Conservation (phyloP, 2,329 filamentous ascomycete genomes). For the Curvularia lunata region DNA sequence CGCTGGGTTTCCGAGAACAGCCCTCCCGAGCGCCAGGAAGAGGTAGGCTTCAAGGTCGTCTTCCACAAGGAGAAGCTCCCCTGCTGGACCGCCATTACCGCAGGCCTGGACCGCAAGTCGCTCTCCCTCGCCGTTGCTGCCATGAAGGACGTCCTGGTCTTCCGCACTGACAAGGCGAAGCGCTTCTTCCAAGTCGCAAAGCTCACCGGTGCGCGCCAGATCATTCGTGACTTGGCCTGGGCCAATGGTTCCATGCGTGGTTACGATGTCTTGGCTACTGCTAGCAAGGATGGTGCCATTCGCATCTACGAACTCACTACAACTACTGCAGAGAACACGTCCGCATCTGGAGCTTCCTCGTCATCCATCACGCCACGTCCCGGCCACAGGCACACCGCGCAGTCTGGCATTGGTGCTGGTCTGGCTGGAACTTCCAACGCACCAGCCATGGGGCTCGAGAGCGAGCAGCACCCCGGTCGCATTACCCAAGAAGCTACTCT, state of each 20-base stretch:
- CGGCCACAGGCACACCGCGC: conserved; percentile 42
- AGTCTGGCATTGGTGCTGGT: conserved; percentile 62
- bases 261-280: conserved; percentile 88
- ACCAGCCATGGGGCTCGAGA: conserved; percentile 59
- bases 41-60: conserved; percentile 82
- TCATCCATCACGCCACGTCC: conserved; percentile 19
- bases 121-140: conserved; percentile 83
- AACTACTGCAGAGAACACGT: conserved; percentile 53
- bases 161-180: conserved; percentile 74
- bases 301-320: conserved; percentile 85
- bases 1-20: conserved; percentile 71
- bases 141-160: conserved; percentile 83
- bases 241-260: conserved; percentile 88
- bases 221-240: conserved; percentile 91
- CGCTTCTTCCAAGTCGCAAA: conserved; percentile 87
- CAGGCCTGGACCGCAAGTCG: conserved; percentile 80
- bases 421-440: conserved; percentile 53
- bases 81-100: conserved; percentile 76
- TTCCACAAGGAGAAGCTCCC: conserved; percentile 89
- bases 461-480: conserved; percentile 67
- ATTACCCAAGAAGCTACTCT: conserved; percentile 68
- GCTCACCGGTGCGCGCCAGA: conserved; percentile 72
- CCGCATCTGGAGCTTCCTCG: conserved; percentile 32
- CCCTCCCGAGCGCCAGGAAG: conserved; percentile 75
- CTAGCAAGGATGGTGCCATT: conserved; percentile 88